Conservation (phyloP, 2,329 filamentous ascomycete species). For the Aspergillus latus region DNA sequence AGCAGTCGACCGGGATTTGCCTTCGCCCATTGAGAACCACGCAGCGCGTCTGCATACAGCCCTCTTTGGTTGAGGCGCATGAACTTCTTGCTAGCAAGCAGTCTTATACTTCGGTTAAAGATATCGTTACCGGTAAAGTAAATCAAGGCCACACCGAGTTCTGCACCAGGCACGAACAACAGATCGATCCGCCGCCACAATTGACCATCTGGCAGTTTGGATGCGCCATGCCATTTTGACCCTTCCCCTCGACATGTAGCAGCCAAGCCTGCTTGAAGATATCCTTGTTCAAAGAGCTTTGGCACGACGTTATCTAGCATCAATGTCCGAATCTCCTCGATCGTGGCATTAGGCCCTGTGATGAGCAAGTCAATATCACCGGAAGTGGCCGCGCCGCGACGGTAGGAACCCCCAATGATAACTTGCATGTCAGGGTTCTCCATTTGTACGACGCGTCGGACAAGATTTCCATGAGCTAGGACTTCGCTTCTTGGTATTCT, state of each 20-base stretch:
- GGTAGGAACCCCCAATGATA: constrained; percentile 80
- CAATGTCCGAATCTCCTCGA: constrained; percentile 60
- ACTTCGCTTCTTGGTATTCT: constrained; percentile 79
- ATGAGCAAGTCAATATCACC: constrained; percentile 86
- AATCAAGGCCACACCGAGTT: constrained; percentile 82
- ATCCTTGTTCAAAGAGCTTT: constrained; percentile 58
- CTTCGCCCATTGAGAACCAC: constrained; percentile 20
- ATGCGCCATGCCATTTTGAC: constrained; percentile 88
- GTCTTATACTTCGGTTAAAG: constrained; percentile 82
- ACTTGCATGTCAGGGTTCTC: constrained; percentile 67
- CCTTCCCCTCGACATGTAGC: constrained; percentile 56
- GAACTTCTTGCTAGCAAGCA: constrained; percentile 75
- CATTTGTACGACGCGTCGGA: constrained; percentile 57
- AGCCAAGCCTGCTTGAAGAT: constrained; percentile 70
- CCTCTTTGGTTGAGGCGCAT: constrained; percentile 86
- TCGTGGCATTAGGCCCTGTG: constrained; percentile 63
- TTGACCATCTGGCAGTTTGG: constrained; percentile 60
- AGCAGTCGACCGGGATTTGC: constrained; percentile 19
- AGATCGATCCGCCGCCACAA: constrained; percentile 83
- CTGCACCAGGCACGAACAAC: constrained; percentile 73
- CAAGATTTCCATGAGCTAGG: constrained; percentile 63
- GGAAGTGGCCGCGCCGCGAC: constrained; percentile 70
- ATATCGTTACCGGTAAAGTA: constrained; percentile 97
- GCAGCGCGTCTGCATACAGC: constrained; percentile 65
- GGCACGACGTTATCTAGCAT: constrained; percentile 64